Evolutionary conservation across 2,329 filamentous ascomycete genomes (phyloP).

Genomic region (Exophiala sp.): DNA sequence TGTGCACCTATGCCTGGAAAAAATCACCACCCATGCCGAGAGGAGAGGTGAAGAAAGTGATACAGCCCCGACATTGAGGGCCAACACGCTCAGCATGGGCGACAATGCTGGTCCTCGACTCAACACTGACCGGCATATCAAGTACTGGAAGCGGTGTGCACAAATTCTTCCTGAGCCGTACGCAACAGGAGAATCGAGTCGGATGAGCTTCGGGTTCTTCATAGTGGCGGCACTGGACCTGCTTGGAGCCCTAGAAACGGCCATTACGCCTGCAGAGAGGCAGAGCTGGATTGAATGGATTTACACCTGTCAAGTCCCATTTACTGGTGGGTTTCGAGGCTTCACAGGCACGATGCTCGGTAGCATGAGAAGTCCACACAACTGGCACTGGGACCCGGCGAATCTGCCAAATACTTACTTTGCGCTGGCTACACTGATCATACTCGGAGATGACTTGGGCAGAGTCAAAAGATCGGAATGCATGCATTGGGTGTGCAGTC

Average conservation of each 20-base stretch:
- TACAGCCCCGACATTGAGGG: background rate
- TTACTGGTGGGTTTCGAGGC: conserved; percentile 77
- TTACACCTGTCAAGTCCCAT: conserved; percentile 77
- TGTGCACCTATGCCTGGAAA: too few species aligned
- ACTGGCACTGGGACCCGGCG: conserved; percentile 65
- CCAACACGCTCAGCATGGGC: background rate
- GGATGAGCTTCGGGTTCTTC: conserved; percentile 87
- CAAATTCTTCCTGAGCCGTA: conserved; percentile 76
- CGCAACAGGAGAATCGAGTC: conserved; percentile 83
- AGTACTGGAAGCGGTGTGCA: conserved; percentile 89
- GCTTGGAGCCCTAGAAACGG: conserved; percentile 58
- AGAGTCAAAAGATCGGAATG: conserved; percentile 66
- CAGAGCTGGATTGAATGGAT: conserved; percentile 66
- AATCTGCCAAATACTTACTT: conserved; percentile 89
- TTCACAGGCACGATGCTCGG: conserved; percentile 66
- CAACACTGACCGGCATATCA: conserved; percentile 68
- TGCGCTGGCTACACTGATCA: conserved; percentile 70
- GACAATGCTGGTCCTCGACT: conserved; percentile 32
- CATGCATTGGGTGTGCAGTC: conserved; percentile 66
- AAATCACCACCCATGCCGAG: too few species aligned
- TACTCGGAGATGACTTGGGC: conserved; percentile 60
- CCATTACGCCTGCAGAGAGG: conserved; percentile 42
- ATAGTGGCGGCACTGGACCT: conserved; percentile 81
- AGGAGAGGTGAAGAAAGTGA: background rate
- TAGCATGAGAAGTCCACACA: conserved; percentile 47